A percentile compares a stretch with the other conserved stretches of the same genome.
phyloP scores from a whole-genome alignment of 768 basidiomycete genomes.

The Paxillus rubicundulus region DNA sequence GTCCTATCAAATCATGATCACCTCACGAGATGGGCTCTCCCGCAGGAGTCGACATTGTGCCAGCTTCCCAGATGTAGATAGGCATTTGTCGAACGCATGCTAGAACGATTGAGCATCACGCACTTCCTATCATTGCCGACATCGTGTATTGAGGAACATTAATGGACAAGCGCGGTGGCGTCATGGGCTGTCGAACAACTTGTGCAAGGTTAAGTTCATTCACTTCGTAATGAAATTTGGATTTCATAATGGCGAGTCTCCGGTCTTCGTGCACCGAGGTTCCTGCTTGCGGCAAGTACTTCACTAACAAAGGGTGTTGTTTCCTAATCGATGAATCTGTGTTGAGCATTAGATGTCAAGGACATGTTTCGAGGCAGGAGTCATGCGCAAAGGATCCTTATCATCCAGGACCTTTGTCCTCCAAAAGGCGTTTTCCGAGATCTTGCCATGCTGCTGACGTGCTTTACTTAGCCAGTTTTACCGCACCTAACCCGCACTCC shows the following conservation, averaged over 20 bases:
- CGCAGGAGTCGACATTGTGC: slow-evolving; percentile 10
- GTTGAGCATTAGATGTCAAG: slow-evolving; percentile 18
- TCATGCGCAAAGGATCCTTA: slow-evolving; percentile 42
- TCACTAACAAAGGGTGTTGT: slow-evolving; percentile 22
- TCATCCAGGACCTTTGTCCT: slow-evolving; percentile 42
- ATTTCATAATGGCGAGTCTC: slow-evolving; percentile 36
- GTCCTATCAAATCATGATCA: slow-evolving; percentile 28
- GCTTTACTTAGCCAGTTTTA: slow-evolving; percentile 39
- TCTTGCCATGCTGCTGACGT: slow-evolving; percentile 62
- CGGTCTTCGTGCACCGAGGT: slow-evolving; percentile 32
- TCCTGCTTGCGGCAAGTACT: slow-evolving; percentile 22
- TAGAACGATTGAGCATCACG: slow-evolving; percentile 16
- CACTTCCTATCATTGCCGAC: slow-evolving; percentile 25
- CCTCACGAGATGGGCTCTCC: slow-evolving; percentile 8
- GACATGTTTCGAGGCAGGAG: slow-evolving; percentile 22
- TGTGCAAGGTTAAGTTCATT: slow-evolving; percentile 38
- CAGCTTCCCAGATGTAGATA: slow-evolving; percentile 28
- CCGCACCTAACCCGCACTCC: slow-evolving; percentile 62
- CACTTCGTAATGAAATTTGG: slow-evolving; percentile 43
- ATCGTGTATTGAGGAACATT: slow-evolving; percentile 33
- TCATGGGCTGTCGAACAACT: slow-evolving; percentile 29
- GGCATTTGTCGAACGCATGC: slow-evolving; percentile 16
- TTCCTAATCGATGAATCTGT: slow-evolving; percentile 32
- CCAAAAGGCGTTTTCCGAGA: slow-evolving; percentile 45
- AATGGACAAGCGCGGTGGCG: slow-evolving; percentile 32